Conservation (phyloP, 768 basidiomycete species). For the Naganishia vishniacii region DNA sequence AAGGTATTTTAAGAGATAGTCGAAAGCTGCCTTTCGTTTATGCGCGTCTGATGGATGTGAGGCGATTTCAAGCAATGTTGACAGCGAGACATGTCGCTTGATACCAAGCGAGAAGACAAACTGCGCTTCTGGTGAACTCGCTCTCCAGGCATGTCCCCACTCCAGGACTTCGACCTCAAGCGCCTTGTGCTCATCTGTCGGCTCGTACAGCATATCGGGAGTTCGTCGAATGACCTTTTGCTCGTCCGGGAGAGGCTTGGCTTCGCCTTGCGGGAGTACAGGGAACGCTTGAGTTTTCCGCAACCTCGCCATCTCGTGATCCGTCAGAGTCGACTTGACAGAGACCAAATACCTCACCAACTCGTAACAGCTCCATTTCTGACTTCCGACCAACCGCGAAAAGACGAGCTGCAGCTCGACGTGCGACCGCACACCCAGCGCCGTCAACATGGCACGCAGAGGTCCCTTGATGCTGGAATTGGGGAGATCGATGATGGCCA, state of each 20-base stretch:
- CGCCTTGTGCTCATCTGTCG: slow-evolving; percentile 63
- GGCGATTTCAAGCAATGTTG: slow-evolving; percentile 64
- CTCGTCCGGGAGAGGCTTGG: not conserved
- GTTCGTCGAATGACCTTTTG: slow-evolving; percentile 55
- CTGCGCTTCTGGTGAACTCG: slow-evolving; percentile 77
- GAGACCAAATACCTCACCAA: slow-evolving; percentile 81
- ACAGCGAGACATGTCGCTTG: slow-evolving; percentile 61
- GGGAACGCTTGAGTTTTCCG: slow-evolving; percentile 69
- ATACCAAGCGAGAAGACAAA: slow-evolving; percentile 57
- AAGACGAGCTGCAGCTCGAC: slow-evolving; percentile 93
- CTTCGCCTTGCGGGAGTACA: slow-evolving; percentile 29
- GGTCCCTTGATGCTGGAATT: slow-evolving; percentile 58
- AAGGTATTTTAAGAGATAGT: slow-evolving; percentile 75
- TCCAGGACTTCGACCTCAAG: slow-evolving; percentile 76
- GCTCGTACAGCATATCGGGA: slow-evolving; percentile 79
- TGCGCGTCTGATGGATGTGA: slow-evolving; percentile 54
- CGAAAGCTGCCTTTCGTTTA: slow-evolving; percentile 61
- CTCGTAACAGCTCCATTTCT: slow-evolving; percentile 74
- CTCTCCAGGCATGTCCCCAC: slow-evolving; percentile 82
- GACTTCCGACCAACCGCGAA: slow-evolving; percentile 55
- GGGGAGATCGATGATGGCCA: slow-evolving; percentile 70
- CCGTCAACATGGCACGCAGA: slow-evolving; percentile 60
- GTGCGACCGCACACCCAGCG: slow-evolving; percentile 79
- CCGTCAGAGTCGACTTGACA: slow-evolving; percentile 61
- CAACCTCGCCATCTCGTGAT: slow-evolving; percentile 58